Evolutionary conservation across 495 filamentous ascomycete genomes (phyloP), one percentile per base, ranked within the genome.

Genomic region (Penicillium simplicissimum): DNA sequence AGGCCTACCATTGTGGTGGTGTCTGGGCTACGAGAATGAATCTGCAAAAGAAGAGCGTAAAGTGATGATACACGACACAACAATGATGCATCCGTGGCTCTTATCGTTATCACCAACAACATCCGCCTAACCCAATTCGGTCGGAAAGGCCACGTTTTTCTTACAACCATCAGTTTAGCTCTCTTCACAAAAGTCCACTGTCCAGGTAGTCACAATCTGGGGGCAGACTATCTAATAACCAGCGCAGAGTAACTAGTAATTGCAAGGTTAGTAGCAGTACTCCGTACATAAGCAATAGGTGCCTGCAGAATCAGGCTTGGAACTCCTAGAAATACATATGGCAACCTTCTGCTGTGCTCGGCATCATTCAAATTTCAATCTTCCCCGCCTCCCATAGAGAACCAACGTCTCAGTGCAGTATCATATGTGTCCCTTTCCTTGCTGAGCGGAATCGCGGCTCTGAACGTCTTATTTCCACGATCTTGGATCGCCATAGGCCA

Each of bases 61-160:
- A 0, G 28, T 31, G 28, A 28, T 31, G 28, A 31, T 31, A 31
- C 28, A 31, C 28, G 28, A 31, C 28, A 33, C 28, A 14, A 52
- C 31, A 21, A 34, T 19, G 48, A 34, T 31, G 14, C 14, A 52
- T 52, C 1, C 1, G 31, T 11, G 25, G 8, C 23, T 31, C 48
- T 52, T 58, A 57, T 49, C 8, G 23, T 33, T 25, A 49, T 37
- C 21, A 34, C 14, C n/a, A 8, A 28, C 48, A 52, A 28, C 23
- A 19, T 31, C 42, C 48, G 48, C 48, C 31, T 52, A 31, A 52
- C 48, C 31, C 48, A 14, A 52, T 52, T 19, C 3, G 23, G 48
- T 17, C 48, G 13, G 28, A 52, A 52, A 52, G 48, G 48, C 48
- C 48, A 52, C 48, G 48, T 52, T 52, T 52, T 52, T 45, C 15